Conservation (phyloP, 2,329 filamentous ascomycete genomes). For the Helotiales sp. region DNA sequence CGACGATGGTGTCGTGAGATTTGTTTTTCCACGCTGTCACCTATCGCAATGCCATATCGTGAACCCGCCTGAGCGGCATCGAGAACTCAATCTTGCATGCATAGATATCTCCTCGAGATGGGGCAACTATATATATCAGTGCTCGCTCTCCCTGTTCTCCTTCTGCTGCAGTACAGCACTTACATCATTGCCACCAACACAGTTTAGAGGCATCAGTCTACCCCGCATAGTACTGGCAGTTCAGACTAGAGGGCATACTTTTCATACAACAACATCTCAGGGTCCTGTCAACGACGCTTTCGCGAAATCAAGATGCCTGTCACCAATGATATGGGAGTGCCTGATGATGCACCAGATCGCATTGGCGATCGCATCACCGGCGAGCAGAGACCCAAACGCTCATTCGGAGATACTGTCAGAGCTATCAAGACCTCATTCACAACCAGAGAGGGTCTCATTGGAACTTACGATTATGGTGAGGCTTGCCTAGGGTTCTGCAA, state of each 20-base stretch:
- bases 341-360: conserved; percentile 40
- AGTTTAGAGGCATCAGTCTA: background rate
- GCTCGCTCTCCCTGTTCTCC: background rate
- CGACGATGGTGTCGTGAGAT: too few relatives aligned
- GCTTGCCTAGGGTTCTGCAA: conserved; percentile 44
- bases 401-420: conserved; percentile 41
- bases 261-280: background rate
- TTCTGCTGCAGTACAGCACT: background rate
- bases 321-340: conserved; percentile 29
- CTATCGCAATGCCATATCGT: too few relatives aligned
- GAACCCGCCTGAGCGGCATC: too few relatives aligned
- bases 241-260: background rate
- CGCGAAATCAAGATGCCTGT: conserved; percentile 21
- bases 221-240: background rate
- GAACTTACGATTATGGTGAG: conserved; percentile 79
- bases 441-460: conserved; percentile 68
- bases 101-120: background rate
- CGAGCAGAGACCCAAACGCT: conserved; percentile 40
- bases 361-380: conserved; percentile 49
- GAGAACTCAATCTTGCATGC: background rate
- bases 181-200: background rate
- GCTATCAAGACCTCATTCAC: conserved; percentile 46
- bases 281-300: background rate
- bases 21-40: too few relatives aligned
- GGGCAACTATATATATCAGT: background rate